Base-by-base conservation (phyloP, 305 asterid species). In the Nicotiana rustica region DNA sequence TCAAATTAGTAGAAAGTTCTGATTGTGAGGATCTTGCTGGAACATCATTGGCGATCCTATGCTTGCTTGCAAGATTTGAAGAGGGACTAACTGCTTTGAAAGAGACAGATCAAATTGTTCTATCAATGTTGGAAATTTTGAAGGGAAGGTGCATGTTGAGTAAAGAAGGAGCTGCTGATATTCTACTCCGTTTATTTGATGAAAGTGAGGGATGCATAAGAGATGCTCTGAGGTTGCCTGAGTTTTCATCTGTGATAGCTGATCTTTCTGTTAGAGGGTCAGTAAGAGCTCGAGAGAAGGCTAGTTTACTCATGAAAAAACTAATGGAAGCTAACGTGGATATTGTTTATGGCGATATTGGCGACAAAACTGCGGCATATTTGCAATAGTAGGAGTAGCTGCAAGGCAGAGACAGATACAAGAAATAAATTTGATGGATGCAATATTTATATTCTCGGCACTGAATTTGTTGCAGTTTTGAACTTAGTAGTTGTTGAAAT, bases 191-290 rank as follows among this genome's bases (percentile, higher is more conserved):
- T 82, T 68, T 93, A 81, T 94, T 93, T 79, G 94, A 93, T 81
- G 98, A 90, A 64, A 89, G 93, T 71, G 92, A 92, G 17, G 88
- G 70, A 77, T 92, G 93, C 85, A 47, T 90, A 41, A 86, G 84
- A 80, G 92, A 89, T 19, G 97, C 93, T 3, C 82, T 86, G 19
- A 81, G 82, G 10, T 75, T 89, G 86, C 89, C 95, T 35, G 96
- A 93, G 55, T 88, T 91, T 67, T 85, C 89, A 4, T 85, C 92
- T 57, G 89, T 88, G 79, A 65, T 94, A 77, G 96, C 97, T 33
- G 97, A 94, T 88, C 89, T 94, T 41, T 94, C 96, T 0, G 89
- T 92, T 3, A 88, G 96, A 59, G 92, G 95, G 15, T 93, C 98
- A 1, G 92, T 86, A 21, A 88, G 85, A 84, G 92, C 91, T 6